These are phyloP conservation scores for Lentinula lateritia DNA, from an alignment of 768 basidiomycete genomes.

Conservation along the genomic window DNA sequence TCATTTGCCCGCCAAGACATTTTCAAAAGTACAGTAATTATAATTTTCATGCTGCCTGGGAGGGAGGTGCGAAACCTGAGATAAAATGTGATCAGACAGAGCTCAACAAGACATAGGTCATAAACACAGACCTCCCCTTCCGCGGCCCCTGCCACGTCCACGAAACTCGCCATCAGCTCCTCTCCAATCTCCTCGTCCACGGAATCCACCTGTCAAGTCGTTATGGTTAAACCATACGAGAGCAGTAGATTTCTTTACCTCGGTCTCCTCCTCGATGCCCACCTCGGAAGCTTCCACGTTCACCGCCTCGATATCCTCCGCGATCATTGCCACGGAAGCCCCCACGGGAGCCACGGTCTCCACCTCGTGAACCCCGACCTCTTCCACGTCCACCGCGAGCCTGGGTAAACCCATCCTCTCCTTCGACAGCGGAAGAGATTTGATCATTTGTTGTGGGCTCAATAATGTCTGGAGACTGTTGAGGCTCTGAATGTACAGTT, in stretches of 20 bases:
- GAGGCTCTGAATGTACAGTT: constrained; percentile 26
- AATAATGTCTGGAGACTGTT: constrained; percentile 17
- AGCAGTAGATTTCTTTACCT: constrained; percentile 11
- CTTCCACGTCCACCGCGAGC: constrained; percentile 32
- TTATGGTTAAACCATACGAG: constrained; percentile 11
- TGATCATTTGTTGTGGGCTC: constrained; percentile 24
- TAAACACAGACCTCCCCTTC: constrained; percentile 30
- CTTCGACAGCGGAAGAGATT: constrained; percentile 23
- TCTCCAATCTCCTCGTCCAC: constrained; percentile 43
- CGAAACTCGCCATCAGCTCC: constrained; percentile 34
- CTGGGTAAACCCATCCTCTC: constrained; percentile 62
- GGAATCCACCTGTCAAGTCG: constrained; percentile 26
- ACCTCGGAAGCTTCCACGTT: constrained; percentile 25
- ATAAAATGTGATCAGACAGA: background rate
- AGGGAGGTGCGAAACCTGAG: constrained; percentile 14
- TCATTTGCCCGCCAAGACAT: background rate
- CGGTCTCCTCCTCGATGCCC: constrained; percentile 29
- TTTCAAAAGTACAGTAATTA: background rate
- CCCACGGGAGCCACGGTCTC: constrained; percentile 12
- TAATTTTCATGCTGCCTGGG: constrained; percentile 13
- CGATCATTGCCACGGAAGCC: constrained; percentile 24
- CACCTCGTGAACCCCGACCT: constrained; percentile 19
- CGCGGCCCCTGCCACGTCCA: constrained; percentile 36
- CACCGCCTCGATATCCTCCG: constrained; percentile 29
- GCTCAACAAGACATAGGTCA: background rate